Evolutionary conservation across 495 filamentous ascomycete genomes (phyloP), one percentile per base, ranked within the genome.

Genomic region (Entonaema liquescens): DNA sequence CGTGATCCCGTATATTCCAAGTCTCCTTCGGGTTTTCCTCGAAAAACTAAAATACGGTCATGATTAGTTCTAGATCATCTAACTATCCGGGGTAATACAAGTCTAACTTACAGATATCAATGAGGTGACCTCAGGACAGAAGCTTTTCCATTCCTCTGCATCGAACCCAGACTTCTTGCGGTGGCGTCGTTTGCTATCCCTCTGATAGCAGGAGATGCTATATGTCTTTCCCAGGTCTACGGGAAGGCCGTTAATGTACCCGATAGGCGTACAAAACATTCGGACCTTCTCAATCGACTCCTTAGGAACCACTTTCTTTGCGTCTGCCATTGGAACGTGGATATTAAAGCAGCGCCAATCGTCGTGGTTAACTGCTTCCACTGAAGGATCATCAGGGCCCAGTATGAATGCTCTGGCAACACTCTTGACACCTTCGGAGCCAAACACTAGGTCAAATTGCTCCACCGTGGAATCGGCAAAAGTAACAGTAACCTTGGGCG

Each of bases 181-280:
- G 52, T 12, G 19, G n/a, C 7, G 28, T 33, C 52, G 28, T 11
- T 55, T 55, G n/a, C 52, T 55, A 55, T 55, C 52, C 52, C 52
- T 55, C 29, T 55, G 52, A 28, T 55, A 55, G 28, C 52, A 55
- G 7, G 26, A 31, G 26, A 55, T 33, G 29, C 52, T 55, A 13
- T 55, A 55, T 33, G 52, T 55, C 28, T 31, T 8, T 55, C 52
- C 52, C 19, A 55, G 29, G 19, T 55, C 52, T 8, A 55, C 28
- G 6, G 52, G 52, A 4, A 55, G n/a, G 15, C 52, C 52, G 2
- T 55, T 55, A 15, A 55, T 29, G n/a, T 55, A 55, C 29, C 52
- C 52, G 13, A 55, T 55, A 19, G 52, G 52, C 15, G 52, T 55
- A 11, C 52, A 55, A 7, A 55, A 55, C 52, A 55, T 55, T 4